phyloP scores from a whole-genome alignment of 2,329 filamentous ascomycete genomes.

The Xylariaceae sp. region DNA sequence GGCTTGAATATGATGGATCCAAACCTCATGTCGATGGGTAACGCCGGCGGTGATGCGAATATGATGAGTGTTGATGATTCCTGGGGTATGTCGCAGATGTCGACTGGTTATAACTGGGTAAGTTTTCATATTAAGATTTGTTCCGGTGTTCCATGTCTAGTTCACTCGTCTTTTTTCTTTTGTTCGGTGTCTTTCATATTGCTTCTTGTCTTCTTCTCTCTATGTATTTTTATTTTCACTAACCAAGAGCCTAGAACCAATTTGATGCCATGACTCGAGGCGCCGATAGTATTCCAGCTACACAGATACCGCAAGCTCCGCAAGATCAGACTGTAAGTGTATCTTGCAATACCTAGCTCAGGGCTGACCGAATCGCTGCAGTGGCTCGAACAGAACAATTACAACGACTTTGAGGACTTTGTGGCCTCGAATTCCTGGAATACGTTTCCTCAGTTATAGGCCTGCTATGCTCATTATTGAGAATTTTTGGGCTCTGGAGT shows the following conservation, averaged over 20 bases:
- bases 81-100: conserved; percentile 23
- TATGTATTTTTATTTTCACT: neutral
- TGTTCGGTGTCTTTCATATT: neutral
- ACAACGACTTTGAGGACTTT: conserved; percentile 22
- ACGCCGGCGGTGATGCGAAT: neutral
- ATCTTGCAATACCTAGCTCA: neutral
- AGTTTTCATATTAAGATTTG: conserved; percentile 9
- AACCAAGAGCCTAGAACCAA: conserved; percentile 21
- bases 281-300: conserved; percentile 18
- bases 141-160: neutral
- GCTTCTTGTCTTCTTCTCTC: neutral
- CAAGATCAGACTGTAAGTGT: conserved; percentile 13
- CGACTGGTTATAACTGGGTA: conserved; percentile 29
- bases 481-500: no score
- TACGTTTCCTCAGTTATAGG: conserved; percentile 14
- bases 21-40: conserved; percentile 6
- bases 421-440: conserved; percentile 22
- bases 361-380: conserved; percentile 7
- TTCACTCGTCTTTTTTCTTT: neutral
- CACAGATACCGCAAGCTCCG: conserved; percentile 11
- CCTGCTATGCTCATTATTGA: no score
- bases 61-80: conserved; percentile 16
- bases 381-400: conserved; percentile 23
- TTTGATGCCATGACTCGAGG: conserved; percentile 27
- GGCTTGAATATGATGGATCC: conserved; percentile 17